phyloP scores from a whole-genome alignment of 2,329 filamentous ascomycete genomes.

The Diaporthe citriasiana region DNA sequence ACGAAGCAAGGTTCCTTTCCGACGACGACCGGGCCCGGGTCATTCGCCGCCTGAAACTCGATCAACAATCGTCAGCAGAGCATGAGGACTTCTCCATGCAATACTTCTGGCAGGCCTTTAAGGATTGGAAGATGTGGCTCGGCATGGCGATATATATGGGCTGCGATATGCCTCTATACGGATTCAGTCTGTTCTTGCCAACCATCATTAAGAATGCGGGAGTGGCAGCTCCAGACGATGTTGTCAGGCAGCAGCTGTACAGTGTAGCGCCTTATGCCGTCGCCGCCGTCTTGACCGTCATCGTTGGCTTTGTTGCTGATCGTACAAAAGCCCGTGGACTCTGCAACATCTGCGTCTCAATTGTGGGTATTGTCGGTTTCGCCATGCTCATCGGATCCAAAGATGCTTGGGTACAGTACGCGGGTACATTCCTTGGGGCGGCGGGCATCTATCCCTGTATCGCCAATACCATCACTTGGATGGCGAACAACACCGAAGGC shows the following conservation, averaged over 20 bases:
- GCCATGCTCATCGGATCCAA: constrained; percentile 79
- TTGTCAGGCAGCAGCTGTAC: constrained; percentile 72
- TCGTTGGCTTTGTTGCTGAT: constrained; percentile 83
- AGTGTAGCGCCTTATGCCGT: constrained; percentile 82
- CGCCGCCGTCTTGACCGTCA: constrained; percentile 77
- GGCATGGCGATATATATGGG: constrained; percentile 65
- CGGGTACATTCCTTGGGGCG: constrained; percentile 86
- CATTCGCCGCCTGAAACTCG: constrained; percentile 74
- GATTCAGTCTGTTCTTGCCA: constrained; percentile 69
- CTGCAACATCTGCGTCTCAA: constrained; percentile 81
- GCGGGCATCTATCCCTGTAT: constrained; percentile 92
- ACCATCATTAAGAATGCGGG: constrained; percentile 64
- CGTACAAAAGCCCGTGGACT: constrained; percentile 79
- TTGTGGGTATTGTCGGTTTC: constrained; percentile 83
- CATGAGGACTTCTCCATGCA: constrained; percentile 79
- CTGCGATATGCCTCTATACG: constrained; percentile 63
- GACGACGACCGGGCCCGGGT: constrained; percentile 77
- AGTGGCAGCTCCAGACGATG: constrained; percentile 56
- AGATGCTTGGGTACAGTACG: constrained; percentile 80
- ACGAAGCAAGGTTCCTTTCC: constrained; percentile 78
- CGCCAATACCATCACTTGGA: constrained; percentile 89
- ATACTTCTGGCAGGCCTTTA: constrained; percentile 78
- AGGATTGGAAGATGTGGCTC: constrained; percentile 81
- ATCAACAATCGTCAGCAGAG: constrained; percentile 76
- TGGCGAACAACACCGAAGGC: constrained; percentile 89